phyloP scores from a whole-genome alignment of 805 yeast species.

The Myxozyma lipomycoides region DNA sequence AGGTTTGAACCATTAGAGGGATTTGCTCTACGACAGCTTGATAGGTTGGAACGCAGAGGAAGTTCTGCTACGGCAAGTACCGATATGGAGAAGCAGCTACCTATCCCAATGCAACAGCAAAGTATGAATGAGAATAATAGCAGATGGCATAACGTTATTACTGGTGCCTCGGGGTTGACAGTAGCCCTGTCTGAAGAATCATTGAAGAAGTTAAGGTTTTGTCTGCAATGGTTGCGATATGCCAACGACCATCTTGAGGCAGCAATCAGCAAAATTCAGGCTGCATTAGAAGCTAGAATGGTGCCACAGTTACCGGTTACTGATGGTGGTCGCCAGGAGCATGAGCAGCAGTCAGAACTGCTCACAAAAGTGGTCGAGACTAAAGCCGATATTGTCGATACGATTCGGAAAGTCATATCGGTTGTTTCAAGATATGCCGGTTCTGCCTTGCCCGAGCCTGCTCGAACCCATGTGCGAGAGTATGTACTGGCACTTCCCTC shows the following conservation, averaged over 20 bases:
- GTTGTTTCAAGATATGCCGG: constrained; percentile 84
- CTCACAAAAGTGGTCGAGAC: constrained; percentile 39
- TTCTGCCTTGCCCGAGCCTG: constrained; percentile 68
- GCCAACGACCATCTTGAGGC: constrained; percentile 74
- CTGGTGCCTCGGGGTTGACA: constrained; percentile 35
- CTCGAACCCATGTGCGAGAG: constrained; percentile 74
- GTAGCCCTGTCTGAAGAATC: constrained; percentile 60
- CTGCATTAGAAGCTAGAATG: constrained; percentile 39
- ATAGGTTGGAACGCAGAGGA: constrained; percentile 21
- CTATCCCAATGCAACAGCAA: not conserved
- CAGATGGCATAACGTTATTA: constrained; percentile 19
- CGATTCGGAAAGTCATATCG: constrained; percentile 82
- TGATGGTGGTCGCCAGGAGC: not conserved
- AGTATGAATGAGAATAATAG: constrained; percentile 5
- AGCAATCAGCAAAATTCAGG: constrained; percentile 62
- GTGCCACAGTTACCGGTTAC: not conserved
- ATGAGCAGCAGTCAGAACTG: constrained; percentile 26
- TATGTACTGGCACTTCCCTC: constrained; percentile 71
- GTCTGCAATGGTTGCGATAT: constrained; percentile 70
- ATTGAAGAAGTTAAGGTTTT: constrained; percentile 67
- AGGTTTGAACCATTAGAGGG: constrained; percentile 35
- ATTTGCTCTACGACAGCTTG: constrained; percentile 32
- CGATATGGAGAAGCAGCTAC: constrained; percentile 2
- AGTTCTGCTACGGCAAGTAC: constrained; percentile 1
- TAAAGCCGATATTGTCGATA: constrained; percentile 77